Base-by-base conservation (phyloP, 73 alveolate genomes). In the Halteria grandinella region DNA sequence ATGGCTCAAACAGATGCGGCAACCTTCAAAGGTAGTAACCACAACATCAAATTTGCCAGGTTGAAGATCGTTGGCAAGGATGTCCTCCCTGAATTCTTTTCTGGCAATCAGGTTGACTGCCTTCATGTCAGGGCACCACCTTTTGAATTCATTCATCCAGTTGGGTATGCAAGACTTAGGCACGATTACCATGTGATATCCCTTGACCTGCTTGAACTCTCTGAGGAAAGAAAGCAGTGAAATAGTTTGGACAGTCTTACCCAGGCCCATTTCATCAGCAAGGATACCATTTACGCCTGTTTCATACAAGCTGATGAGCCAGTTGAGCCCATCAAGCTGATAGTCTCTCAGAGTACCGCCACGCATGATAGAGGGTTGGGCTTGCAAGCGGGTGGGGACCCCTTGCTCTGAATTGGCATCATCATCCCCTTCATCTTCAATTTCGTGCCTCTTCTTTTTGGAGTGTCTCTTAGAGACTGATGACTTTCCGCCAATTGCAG, bases 81-180 rank as follows among this genome's bases (percentile, higher is more conserved):
- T 91, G 72, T 90, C 95, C 74, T 97, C 99, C 69, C 99, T 89
- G 59, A 83, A 89, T 37, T 95, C 99, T 73, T 95, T 93, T 18
- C 92, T 96, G 20, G 99, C 97, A 43, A 92, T 93, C 54, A 97
- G 86, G 51, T 93, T 93, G 25, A 97, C 92, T 15, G 89, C 95
- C 76, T 88, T 85, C 70, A 85, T 69, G 33, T 82, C 80, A 0
- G 99, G 99, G 20, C 91, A 88, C 99, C 99, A 96, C 79, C 71
- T 60, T 72, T 80, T 80, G 72, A 94, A 95, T 66, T 97, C 99
- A 43, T 91, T 86, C 78, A 91, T 64, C 99, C 99, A 97, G 85
- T 97, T 97, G 15, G 98, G 98, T 62, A 97, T 78, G 0, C 97
- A 89, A 12, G 98, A 80, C 83, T 95, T 95, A 15, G 99, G 99